Evolutionary conservation across 2,329 filamentous ascomycete species (phyloP).

Genomic region (Pseudogymnoascus sp.): DNA sequence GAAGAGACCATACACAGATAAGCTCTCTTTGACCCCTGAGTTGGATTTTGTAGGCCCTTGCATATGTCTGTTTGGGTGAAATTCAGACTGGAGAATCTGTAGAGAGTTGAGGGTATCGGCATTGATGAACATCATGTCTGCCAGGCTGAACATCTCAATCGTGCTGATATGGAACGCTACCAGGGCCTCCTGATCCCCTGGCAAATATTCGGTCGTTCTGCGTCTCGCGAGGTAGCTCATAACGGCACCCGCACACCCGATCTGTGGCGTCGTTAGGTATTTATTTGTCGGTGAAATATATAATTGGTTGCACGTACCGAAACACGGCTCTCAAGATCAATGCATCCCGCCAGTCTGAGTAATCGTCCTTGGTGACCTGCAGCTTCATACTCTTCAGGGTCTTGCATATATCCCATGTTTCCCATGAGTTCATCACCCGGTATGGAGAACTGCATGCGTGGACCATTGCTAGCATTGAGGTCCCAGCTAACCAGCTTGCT

Average conservation of each 20-base stretch:
- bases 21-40: slow-evolving; percentile 65
- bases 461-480: slow-evolving; percentile 34
- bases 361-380: slow-evolving; percentile 54
- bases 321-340: slow-evolving; percentile 66
- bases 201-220: slow-evolving; percentile 53
- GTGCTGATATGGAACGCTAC: slow-evolving; percentile 51
- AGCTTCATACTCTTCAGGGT: slow-evolving; percentile 33
- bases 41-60: slow-evolving; percentile 56
- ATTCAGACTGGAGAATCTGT: slow-evolving; percentile 76
- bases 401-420: slow-evolving; percentile 21
- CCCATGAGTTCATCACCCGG: slow-evolving; percentile 39
- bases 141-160: slow-evolving; percentile 69
- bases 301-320: slow-evolving; percentile 43
- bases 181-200: slow-evolving; percentile 48
- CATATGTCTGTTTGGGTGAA: slow-evolving; percentile 73
- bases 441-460: slow-evolving; percentile 53
- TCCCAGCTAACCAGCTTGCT: slow-evolving; percentile 56
- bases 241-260: slow-evolving; percentile 82
- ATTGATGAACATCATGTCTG: slow-evolving; percentile 66
- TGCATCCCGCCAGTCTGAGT: slow-evolving; percentile 59
- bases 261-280: slow-evolving; percentile 21
- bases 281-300: not conserved
- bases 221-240: slow-evolving; percentile 69
- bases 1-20: slow-evolving; percentile 81
- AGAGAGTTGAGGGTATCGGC: slow-evolving; percentile 72